These are phyloP conservation scores for Raphanus hybrid DNA, from an alignment of 441 rosid species.

Conservation along the genomic window DNA sequence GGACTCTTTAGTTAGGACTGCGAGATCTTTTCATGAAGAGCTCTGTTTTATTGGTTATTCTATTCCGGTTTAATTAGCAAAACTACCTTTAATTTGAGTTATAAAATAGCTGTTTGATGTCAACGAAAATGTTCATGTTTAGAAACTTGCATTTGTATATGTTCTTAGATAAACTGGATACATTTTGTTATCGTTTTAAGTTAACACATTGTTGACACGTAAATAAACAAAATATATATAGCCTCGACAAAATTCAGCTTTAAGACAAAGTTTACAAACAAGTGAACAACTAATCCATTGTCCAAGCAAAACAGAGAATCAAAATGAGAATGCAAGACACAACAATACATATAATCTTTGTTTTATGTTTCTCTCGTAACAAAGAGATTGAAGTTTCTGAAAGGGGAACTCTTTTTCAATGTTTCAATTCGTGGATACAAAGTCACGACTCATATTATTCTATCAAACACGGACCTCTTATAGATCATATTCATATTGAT, in stretches of 20 bases:
- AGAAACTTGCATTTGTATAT: too few species aligned
- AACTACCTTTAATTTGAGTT: too few species aligned
- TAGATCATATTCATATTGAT: neutral
- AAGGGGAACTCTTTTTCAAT: slow-evolving; percentile 37
- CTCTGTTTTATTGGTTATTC: too few species aligned
- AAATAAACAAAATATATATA: too few species aligned
- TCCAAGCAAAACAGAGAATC: slow-evolving; percentile 6
- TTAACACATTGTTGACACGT: neutral
- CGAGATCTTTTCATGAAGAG: too few species aligned
- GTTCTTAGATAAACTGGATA: neutral
- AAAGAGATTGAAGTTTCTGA: slow-evolving; percentile 39
- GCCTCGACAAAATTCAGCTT: neutral
- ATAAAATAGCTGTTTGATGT: too few species aligned
- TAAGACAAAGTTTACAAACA: neutral
- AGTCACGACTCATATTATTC: neutral
- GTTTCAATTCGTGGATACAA: slow-evolving; percentile 13
- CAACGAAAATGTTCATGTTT: too few species aligned
- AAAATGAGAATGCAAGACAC: slow-evolving; percentile 17
- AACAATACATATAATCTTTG: slow-evolving; percentile 1
- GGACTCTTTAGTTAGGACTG: too few species aligned
- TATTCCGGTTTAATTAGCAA: too few species aligned
- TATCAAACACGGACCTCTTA: slow-evolving; percentile 14
- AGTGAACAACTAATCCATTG: neutral
- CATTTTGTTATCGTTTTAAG: neutral
- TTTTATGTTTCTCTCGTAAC: neutral